Conservation (phyloP, 176 grass and related monocot species). For the Poa annua region DNA sequence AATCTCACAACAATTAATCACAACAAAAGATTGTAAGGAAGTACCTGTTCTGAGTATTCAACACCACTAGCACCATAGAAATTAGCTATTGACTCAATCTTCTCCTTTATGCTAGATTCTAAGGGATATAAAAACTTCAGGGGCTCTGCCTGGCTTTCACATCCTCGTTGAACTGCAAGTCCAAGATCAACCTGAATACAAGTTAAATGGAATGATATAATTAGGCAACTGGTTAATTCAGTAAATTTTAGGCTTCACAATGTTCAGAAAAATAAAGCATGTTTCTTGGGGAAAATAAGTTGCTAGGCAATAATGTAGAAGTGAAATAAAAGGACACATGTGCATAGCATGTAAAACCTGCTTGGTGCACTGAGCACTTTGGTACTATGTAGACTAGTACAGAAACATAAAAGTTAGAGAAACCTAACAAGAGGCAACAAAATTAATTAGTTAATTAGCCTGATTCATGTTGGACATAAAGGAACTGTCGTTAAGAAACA, state of each 20-base stretch:
- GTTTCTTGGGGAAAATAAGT: not conserved
- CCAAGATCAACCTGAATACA: constrained; percentile 88
- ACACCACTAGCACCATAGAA: constrained; percentile 87
- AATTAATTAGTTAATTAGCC: not conserved
- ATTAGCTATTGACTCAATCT: constrained; percentile 90
- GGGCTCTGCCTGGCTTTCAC: constrained; percentile 70
- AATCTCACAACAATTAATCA: constrained; percentile 16
- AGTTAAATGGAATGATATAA: constrained; percentile 5
- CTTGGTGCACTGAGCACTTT: not conserved
- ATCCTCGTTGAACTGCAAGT: constrained; percentile 85
- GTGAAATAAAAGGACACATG: not conserved
- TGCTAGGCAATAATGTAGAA: not conserved
- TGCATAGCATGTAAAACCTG: not conserved
- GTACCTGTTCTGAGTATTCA: constrained; percentile 92
- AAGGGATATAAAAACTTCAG: constrained; percentile 90
- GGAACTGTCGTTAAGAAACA: constrained; percentile 4
- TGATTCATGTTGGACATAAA: not conserved
- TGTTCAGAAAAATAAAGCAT: constrained; percentile 18
- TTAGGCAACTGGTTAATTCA: not conserved
- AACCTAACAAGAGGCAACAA: not conserved
- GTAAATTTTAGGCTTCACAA: not conserved
- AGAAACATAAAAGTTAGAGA: not conserved
- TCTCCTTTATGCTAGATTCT: constrained; percentile 87
- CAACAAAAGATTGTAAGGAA: not conserved
- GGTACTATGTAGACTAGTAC: not conserved